Conservation (phyloP, 352 stramenopile genomes). For the Phytophthora pluvialis region DNA sequence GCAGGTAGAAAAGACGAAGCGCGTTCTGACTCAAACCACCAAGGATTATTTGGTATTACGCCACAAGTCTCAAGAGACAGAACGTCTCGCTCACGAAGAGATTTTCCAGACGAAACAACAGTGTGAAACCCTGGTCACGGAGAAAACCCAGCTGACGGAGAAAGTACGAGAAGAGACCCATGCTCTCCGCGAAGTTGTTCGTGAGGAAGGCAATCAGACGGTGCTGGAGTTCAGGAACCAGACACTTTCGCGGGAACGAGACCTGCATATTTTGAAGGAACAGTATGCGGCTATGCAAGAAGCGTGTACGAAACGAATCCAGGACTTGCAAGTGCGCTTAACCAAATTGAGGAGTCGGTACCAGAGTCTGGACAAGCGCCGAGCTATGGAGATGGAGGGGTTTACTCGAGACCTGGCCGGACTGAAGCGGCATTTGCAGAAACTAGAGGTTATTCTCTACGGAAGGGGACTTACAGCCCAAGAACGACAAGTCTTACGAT, state of each 20-base stretch:
- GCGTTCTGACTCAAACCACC: slow-evolving; percentile 69
- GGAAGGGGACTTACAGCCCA: slow-evolving; percentile 51
- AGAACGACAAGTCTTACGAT: slow-evolving; percentile 52
- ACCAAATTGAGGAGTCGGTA: slow-evolving; percentile 69
- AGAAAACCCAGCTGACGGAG: slow-evolving; percentile 49
- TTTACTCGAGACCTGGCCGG: slow-evolving; percentile 72
- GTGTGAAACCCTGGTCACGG: slow-evolving; percentile 43
- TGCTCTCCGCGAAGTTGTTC: slow-evolving; percentile 48
- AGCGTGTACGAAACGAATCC: slow-evolving; percentile 68
- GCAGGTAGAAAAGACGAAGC: slow-evolving; percentile 62
- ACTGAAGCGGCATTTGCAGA: slow-evolving; percentile 72
- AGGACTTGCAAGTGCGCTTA: slow-evolving; percentile 72
- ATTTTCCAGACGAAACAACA: slow-evolving; percentile 46
- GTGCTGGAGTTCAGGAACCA: slow-evolving; percentile 65
- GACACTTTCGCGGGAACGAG: slow-evolving; percentile 61
- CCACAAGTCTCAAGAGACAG: slow-evolving; percentile 67
- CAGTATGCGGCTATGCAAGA: slow-evolving; percentile 82
- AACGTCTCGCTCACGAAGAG: slow-evolving; percentile 69
- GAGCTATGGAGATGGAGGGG: slow-evolving; percentile 86
- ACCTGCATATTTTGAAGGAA: slow-evolving; percentile 76
- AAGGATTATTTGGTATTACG: slow-evolving; percentile 81
- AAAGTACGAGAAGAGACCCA: slow-evolving; percentile 58
- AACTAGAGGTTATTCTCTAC: slow-evolving; percentile 77
- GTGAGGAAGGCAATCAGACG: slow-evolving; percentile 63
- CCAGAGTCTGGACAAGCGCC: slow-evolving; percentile 64